Evolutionary conservation across 1,284 basidiomycete species (phyloP), one percentile per base, ranked within the genome.

Genomic region (Leccinum griseonigrum): DNA sequence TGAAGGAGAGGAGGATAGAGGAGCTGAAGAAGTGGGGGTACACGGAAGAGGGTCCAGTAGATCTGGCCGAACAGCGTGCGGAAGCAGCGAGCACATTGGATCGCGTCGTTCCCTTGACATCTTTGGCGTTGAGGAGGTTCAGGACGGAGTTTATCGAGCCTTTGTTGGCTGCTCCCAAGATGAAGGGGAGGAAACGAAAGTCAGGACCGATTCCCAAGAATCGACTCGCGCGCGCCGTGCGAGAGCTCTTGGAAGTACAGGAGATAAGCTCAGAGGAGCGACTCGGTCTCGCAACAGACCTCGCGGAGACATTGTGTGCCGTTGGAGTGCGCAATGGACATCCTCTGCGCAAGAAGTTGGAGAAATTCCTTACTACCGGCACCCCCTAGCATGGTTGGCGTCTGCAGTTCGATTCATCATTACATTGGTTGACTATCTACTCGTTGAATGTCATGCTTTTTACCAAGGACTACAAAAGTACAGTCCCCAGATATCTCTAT

Each of bases 1-100:
- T 89, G 63, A 82, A 78, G 68, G 86, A 88, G 73, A 83, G 80
- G 66, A 77, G 82, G 59, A 69, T 78, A 34, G 82, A 83, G 60
- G 89, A 90, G 72, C 72, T 91, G 57, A 83, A 78, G 73, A 84
- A 84, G 71, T 91, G 89, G 87, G 89, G 89, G 4, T 87, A 82
- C 68, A 71, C 76, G 43, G 83, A 83, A 18, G 83, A 80, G 31
- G 84, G 77, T 16, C 69, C 81, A n/a, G 66, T 74, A 22, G 83
- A 84, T 4, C 72, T 79, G 54, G 86, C 87, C 29, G 88, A 91
- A 72, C 81, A 85, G 18, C 84, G 81, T 67, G 89, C 87, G 22
- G 88, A 91, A 75, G 87, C 89, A 4, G 88, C 87, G 57, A 91
- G 88, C 67, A 65, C 84, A 43, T 73, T 76, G 18, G 87, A 90